phyloP scores from a whole-genome alignment of 139 green algal genomes.

The Chlorella sp. region DNA sequence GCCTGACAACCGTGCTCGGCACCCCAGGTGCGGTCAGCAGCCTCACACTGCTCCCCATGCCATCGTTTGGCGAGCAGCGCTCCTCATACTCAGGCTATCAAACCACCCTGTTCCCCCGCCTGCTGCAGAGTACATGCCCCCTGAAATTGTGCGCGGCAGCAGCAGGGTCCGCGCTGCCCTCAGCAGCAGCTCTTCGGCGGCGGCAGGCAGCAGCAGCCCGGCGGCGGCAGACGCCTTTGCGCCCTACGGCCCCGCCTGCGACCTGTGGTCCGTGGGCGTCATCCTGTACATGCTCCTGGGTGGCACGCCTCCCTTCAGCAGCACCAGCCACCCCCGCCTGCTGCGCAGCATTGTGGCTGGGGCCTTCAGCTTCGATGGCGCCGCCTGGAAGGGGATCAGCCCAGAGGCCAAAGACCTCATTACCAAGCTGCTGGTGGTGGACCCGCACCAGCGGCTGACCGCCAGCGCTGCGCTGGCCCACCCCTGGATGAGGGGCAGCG shows the following conservation, averaged over 20 bases:
- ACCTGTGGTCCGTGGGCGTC: constrained; percentile 72
- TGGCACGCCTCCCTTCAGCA: constrained; percentile 88
- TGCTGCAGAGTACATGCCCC: constrained; percentile 82
- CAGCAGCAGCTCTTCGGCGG: not conserved
- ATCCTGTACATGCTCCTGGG: constrained; percentile 84
- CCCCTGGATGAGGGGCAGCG: not conserved
- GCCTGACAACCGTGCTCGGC: constrained; percentile 79
- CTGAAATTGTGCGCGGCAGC: constrained; percentile 54
- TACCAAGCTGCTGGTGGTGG: constrained; percentile 35
- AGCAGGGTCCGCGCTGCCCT: not conserved
- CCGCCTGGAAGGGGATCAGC: constrained; percentile 78
- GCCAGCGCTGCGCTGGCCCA: constrained; percentile 21
- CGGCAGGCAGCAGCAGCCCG: constrained; percentile 1
- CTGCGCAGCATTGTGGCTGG: constrained; percentile 82
- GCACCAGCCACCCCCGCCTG: constrained; percentile 81
- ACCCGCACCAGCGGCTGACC: constrained; percentile 70
- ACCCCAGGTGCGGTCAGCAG: constrained; percentile 59
- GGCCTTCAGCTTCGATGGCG: constrained; percentile 75
- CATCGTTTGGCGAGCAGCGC: no score
- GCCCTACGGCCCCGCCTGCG: constrained; percentile 59
- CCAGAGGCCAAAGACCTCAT: constrained; percentile 48
- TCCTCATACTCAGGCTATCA: no score
- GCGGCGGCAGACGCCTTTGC: not conserved
- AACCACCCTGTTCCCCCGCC: no score
- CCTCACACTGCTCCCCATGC: not conserved